A percentile compares a stretch with the other conserved stretches of the same genome.
These are phyloP conservation scores for Borovskyia barvae DNA, from an alignment of 208 protist species.

Conservation along the genomic window DNA sequence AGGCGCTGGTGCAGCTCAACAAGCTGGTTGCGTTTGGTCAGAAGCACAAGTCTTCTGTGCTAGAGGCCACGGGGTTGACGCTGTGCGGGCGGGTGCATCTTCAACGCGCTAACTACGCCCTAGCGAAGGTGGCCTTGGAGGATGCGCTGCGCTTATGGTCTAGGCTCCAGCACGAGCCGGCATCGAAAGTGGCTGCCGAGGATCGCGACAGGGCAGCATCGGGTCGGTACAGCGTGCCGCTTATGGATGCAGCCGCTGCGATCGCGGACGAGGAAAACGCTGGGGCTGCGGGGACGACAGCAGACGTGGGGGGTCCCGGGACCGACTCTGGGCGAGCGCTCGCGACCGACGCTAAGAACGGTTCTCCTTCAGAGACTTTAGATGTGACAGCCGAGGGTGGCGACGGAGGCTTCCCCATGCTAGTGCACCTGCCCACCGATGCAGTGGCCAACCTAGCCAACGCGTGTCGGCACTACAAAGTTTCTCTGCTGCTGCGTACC, in stretches of 20 bases:
- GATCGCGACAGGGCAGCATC: not conserved
- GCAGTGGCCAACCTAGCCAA: constrained; percentile 49
- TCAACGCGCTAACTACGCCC: constrained; percentile 73
- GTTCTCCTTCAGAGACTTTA: too few relatives aligned
- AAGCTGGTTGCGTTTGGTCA: constrained; percentile 38
- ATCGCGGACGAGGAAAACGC: not conserved
- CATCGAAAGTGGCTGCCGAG: not conserved
- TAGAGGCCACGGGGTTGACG: constrained; percentile 70
- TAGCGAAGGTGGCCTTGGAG: constrained; percentile 66
- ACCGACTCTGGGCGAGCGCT: not conserved
- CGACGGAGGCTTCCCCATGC: constrained; percentile 11
- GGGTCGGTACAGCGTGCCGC: not conserved
- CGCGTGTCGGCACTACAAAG: constrained; percentile 59
- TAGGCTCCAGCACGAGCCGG: constrained; percentile 22
- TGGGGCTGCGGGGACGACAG: not conserved
- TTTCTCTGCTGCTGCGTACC: constrained; percentile 64
- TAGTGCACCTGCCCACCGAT: constrained; percentile 37
- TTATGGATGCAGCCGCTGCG: constrained; percentile 14
- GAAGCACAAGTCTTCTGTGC: constrained; percentile 30
- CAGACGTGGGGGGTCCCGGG: not conserved
- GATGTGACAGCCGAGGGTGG: too few relatives aligned
- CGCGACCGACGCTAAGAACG: not conserved
- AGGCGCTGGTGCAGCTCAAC: constrained; percentile 70
- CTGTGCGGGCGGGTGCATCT: constrained; percentile 73
- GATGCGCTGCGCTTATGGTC: constrained; percentile 48